phyloP scores from a whole-genome alignment of 257 asterid genomes.

The Solanum raphanifolium region DNA sequence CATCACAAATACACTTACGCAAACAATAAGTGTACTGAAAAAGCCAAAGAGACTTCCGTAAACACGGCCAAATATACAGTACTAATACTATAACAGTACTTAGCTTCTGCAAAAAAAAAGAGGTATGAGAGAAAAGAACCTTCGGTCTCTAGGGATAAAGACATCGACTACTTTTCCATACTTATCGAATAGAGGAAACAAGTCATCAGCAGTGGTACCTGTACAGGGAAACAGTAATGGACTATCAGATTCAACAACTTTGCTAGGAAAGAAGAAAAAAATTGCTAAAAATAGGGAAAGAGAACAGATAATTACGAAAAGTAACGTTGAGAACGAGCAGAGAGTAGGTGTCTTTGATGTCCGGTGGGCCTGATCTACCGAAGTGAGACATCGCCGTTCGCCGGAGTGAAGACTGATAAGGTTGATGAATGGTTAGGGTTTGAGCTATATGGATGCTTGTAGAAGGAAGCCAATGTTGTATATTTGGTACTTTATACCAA shows the following conservation, averaged over 20 bases:
- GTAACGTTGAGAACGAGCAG: slow-evolving; percentile 57
- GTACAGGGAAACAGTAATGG: background rate
- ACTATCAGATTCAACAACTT: background rate
- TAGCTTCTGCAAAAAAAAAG: background rate
- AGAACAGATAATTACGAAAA: slow-evolving; percentile 23
- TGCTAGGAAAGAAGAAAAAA: background rate
- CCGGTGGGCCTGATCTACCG: slow-evolving; percentile 55
- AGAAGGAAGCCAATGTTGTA: background rate
- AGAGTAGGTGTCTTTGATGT: slow-evolving; percentile 44
- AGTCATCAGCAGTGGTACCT: slow-evolving; percentile 82
- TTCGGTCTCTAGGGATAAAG: slow-evolving; percentile 76
- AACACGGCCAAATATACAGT: background rate
- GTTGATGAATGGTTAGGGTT: background rate
- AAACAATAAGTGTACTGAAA: background rate
- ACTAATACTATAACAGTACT: background rate
- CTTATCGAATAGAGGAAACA: slow-evolving; percentile 71
- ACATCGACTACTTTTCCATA: slow-evolving; percentile 82
- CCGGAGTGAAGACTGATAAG: background rate
- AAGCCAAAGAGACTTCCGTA: background rate
- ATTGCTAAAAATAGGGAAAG: no score
- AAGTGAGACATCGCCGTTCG: slow-evolving; percentile 41
- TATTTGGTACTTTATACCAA: background rate
- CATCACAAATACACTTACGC: background rate
- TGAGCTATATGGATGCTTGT: background rate
- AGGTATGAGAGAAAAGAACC: slow-evolving; percentile 18